These are phyloP conservation scores for Stentor roeselii DNA, from an alignment of 73 alveolate species.

Conservation along the genomic window DNA sequence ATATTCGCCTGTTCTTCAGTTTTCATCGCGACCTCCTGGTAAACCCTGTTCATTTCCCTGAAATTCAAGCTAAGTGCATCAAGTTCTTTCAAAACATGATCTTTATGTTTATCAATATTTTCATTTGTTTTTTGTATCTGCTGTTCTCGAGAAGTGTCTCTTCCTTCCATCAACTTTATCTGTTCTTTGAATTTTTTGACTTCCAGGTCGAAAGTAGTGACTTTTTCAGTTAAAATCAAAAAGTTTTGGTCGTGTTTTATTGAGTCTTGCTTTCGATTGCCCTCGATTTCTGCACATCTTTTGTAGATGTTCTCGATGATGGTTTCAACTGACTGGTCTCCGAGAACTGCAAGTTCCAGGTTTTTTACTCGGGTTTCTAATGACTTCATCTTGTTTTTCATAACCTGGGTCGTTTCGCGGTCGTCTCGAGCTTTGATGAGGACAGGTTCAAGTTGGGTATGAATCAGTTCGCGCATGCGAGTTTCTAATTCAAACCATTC, in stretches of 20 bases:
- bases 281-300: background rate
- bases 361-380: background rate
- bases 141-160: background rate
- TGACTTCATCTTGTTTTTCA: background rate
- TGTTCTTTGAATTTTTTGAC: background rate
- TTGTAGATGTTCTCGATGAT: constrained; percentile 2
- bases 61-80: background rate
- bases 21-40: background rate
- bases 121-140: background rate
- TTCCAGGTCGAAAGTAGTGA: background rate
- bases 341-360: constrained; percentile 1
- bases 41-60: constrained; percentile 5
- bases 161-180: background rate
- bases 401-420: background rate
- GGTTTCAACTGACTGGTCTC: constrained; percentile 2
- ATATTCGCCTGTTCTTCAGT: constrained; percentile 17
- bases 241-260: background rate
- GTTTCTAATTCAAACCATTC: constrained; percentile 27
- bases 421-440: constrained; percentile 13
- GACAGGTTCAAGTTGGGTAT: constrained; percentile 5
- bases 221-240: background rate
- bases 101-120: background rate
- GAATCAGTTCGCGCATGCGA: constrained; percentile 10
- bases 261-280: constrained; percentile 11
- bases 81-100: background rate